These are phyloP conservation scores for Penicillium coffeae DNA, from an alignment of 495 filamentous ascomycete species.

Conservation along the genomic window DNA sequence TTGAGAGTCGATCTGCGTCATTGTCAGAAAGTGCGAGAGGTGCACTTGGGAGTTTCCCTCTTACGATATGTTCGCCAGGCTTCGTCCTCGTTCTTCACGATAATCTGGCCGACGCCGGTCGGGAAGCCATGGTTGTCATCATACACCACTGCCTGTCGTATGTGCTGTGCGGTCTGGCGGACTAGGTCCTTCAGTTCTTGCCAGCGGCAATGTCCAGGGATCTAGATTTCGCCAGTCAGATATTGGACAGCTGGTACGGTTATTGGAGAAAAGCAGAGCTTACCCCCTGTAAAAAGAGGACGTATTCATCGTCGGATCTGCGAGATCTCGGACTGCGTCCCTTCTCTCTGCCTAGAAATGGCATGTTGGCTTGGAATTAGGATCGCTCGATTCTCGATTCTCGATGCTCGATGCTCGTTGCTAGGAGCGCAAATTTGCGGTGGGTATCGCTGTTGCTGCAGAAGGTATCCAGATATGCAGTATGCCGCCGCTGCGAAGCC, in stretches of 20 bases:
- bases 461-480: no score
- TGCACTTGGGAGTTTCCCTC: slow-evolving; percentile 13
- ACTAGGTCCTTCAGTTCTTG: slow-evolving; percentile 48
- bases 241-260: no score
- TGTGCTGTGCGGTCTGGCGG: slow-evolving; percentile 44
- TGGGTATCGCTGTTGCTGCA: no score
- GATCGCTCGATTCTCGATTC: background rate
- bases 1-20: slow-evolving; percentile 37
- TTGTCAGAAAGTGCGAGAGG: slow-evolving; percentile 10
- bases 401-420: background rate
- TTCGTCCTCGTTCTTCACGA: slow-evolving; percentile 47
- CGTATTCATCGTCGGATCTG: slow-evolving; percentile 43
- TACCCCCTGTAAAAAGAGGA: slow-evolving; percentile 46
- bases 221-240: slow-evolving; percentile 25
- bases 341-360: slow-evolving; percentile 31
- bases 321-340: slow-evolving; percentile 26
- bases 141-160: slow-evolving; percentile 47
- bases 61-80: slow-evolving; percentile 46
- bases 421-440: slow-evolving; percentile 10
- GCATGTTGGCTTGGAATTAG: slow-evolving; percentile 21
- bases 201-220: slow-evolving; percentile 47
- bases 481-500: no score
- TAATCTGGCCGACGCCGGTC: slow-evolving; percentile 46
- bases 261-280: background rate
- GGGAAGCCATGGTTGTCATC: slow-evolving; percentile 45